Evolutionary conservation across 2,329 filamentous ascomycete species (phyloP), one percentile per base, ranked within the genome.

Genomic region (Fusarium fujikuroi): DNA sequence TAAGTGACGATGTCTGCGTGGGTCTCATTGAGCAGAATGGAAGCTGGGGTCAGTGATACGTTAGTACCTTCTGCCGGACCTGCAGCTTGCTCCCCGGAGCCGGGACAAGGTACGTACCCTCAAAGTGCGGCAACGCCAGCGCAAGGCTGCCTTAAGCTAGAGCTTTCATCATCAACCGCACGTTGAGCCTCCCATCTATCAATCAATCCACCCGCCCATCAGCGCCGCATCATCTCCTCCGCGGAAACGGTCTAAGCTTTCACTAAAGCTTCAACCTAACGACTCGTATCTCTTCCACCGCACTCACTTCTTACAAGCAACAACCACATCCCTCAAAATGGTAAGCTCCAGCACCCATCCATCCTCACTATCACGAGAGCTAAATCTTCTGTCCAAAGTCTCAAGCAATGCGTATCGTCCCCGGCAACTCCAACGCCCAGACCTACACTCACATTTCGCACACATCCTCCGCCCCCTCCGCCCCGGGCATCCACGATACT

Each of bases 401-500:
- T 52, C 83, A 97, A 93, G 92, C 94, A 80, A 93, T 98, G 89
- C 94, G 95, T 85, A 93, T 99, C 85, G 90, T 94, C 76, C 96
- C 96, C 81, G 82, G 90, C 69, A 83, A 91, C 78, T 80, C 86
- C 76, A 90, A 95, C 86, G 84, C 90, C 78, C 89, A 87, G 76
- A 87, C 89, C 80, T 92, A 90, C 84, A 87, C 87, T 79, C 92
- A 93, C 85, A 85, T 87, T 76, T 78, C 87, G 65, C 83, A 88
- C 80, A 88, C 87, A 74, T 88, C 89, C 77, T 90, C 89, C 63
- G 96, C 96, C 8, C 96, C 96, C 76, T 98, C 95, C 2, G 95
- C 95, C 21, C 95, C 95, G 0, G 95, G 95, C 76, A 88, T 98
- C 73, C 95, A 97, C 88, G 96, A 98, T 86, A 95, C 93, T 23